A percentile compares a stretch with the other conserved stretches of the same genome.
Evolutionary conservation across 495 filamentous ascomycete genomes (phyloP).

Genomic region (Aspergillus sclerotiicarbonarius): DNA sequence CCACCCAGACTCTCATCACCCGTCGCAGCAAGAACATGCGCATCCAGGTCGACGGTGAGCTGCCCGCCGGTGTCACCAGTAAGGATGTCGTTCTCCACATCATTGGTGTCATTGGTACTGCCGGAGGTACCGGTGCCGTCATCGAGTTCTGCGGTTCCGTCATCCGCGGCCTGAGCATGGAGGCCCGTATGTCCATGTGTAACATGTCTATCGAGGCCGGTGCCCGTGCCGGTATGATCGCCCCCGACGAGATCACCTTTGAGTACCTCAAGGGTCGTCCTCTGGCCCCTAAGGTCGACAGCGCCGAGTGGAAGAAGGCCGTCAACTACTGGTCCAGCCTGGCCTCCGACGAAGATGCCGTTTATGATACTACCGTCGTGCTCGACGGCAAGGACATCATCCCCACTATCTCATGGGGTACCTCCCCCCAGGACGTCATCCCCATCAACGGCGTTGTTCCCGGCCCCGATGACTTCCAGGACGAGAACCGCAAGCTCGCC

Average conservation of each 20-base stretch:
- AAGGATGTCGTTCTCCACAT: constrained; percentile 95
- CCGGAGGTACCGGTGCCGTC: constrained; percentile 89
- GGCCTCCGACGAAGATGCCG: constrained; percentile 78
- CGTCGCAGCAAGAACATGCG: constrained; percentile 98
- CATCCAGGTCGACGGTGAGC: constrained; percentile 87
- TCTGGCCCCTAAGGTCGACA: constrained; percentile 78
- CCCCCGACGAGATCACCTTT: constrained; percentile 90
- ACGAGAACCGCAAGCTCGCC: constrained; percentile 71
- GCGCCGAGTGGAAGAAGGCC: constrained; percentile 86
- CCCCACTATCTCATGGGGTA: constrained; percentile 96
- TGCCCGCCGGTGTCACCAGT: constrained; percentile 88
- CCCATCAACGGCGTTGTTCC: constrained; percentile 90
- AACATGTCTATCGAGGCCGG: constrained; percentile 99
- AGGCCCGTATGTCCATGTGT: constrained; percentile 98
- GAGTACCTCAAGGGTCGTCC: constrained; percentile 91
- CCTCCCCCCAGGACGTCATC: constrained; percentile 91
- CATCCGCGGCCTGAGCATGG: constrained; percentile 87
- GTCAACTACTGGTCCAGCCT: constrained; percentile 85
- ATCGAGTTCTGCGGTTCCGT: constrained; percentile 97
- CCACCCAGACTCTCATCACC: constrained; percentile 92
- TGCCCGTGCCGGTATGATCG: constrained; percentile 94
- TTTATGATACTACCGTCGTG: constrained; percentile 81
- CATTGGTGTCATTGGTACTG: constrained; percentile 93
- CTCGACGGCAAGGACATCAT: constrained; percentile 89
- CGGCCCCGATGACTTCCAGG: constrained; percentile 79